Evolutionary conservation across 2,329 filamentous ascomycete genomes (phyloP), one percentile per base, ranked within the genome.

Genomic region (Trichoderma breve): DNA sequence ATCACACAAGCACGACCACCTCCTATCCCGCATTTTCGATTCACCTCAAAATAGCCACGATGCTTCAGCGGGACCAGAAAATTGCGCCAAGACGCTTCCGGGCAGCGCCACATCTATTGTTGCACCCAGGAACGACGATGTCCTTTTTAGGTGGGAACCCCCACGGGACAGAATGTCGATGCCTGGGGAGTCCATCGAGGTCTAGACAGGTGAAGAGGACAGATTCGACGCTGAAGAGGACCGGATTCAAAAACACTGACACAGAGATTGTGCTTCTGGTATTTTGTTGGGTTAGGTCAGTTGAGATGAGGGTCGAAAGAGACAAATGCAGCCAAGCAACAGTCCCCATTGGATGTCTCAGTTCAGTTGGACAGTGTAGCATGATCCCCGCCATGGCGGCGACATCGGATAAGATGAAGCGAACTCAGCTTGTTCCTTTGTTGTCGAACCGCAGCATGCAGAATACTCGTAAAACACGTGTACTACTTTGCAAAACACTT

Each of bases 31-130:
- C 66, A 69, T 69, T 60, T 55, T 60, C 26, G 26, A 60, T 34
- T 32, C 11, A 32, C 57, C 57, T 60, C 57, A 34, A 69, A 69
- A 58, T 47, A 63, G 64, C 71, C 64, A 39, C 24, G 62, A 70
- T 53, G 28, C 28, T 68, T 32, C 21, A 30, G 62, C 57, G 71
- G 68, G 69, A 51, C 71, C 24, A 36, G 65, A 60, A 26, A 57
- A 32, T 32, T 60, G 66, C 63, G 61, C 65, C 66, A 65, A 73
- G 61, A 72, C 70, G 68, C 43, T 60, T 60, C 69, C 71, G 57
- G 72, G 72, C 55, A 51, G 57, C 70, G 66, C 73, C 73, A 74
- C 73, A 73, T 73, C 73, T 73, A 63, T 67, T 63, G 71, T 67
- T 30, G 34, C 71, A 70, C 61, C 62, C 62, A 70, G 53, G 62